These are phyloP conservation scores for rapeseed (Brassica napus) DNA, from an alignment of 345 rosid species.

Conservation along the genomic window Da-Ae NC_063450.1:36362501-36363000, in stretches of 20 bases:
- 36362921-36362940: constrained; percentile 86
- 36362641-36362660: constrained; percentile 87
- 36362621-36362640: constrained; percentile 99
- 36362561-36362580: constrained; percentile 92
- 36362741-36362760: constrained; percentile 47
- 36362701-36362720: constrained; percentile 62
- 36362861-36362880: constrained; percentile 60
- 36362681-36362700: constrained; percentile 96
- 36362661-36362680: constrained; percentile 85
- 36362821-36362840: constrained; percentile 60
- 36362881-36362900: constrained; percentile 45
- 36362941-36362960: constrained; percentile 91
- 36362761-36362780: constrained; percentile 61
- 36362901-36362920: constrained; percentile 45
- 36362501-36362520: constrained; percentile 91
- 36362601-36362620: constrained; percentile 86
- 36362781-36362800: constrained; percentile 82
- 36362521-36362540: constrained; percentile 73
- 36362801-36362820: constrained; percentile 95
- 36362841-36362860: constrained; percentile 30
- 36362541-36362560: constrained; percentile 90
- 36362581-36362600: constrained; percentile 98
- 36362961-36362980: constrained; percentile 59
- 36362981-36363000: constrained; percentile 17
- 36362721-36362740: constrained; percentile 41